Evolutionary conservation across 1,139 yeast genomes (phyloP), one percentile per base, ranked within the genome.

Genomic region (Taphrina pruni): DNA sequence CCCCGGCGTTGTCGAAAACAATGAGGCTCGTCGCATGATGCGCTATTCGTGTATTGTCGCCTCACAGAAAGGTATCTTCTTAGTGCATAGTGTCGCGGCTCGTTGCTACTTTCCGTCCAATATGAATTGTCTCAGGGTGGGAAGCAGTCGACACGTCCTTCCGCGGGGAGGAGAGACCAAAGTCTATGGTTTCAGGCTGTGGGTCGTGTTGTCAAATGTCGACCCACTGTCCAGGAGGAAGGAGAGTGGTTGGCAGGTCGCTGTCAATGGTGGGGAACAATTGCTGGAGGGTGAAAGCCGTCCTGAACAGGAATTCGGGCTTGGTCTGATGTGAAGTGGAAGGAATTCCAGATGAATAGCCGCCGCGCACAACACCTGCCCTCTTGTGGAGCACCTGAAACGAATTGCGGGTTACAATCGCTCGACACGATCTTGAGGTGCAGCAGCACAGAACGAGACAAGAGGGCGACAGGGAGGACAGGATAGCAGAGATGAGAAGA

Each of bases 191-290:
- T 26, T 26, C 32, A 26, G 32, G 48, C 8, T 45, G 48, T 45
- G 48, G 48, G n/a, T 14, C n/a, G 20, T 45, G 48, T n/a, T 45
- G 48, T 45, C 48, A 45, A 26, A 45, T 45, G 43, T n/a, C 48
- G 20, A 45, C 48, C 48, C 20, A 45, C 48, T 12, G 20, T 45
- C 20, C 48, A 45, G 48, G 48, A 14, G 20, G n/a, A 17, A 17
- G 20, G 12, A 20, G n/a, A 45, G 48, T 2, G 32, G 32, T 26
- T 26, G 32, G 20, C 17, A 14, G n/a, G 48, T 45, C 48, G 48
- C 48, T 45, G 48, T 45, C 48, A 45, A 45, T 45, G 48, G 48
- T 45, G 48, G 48, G 48, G 48, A 45, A 45, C 48, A 45, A 45
- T 45, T n/a, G 48, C 48, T 45, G 48, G 2, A 45, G 48, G 48